Conservation (phyloP, 2,329 filamentous ascomycete species). For the Aspergillus transmontanensis region DNA sequence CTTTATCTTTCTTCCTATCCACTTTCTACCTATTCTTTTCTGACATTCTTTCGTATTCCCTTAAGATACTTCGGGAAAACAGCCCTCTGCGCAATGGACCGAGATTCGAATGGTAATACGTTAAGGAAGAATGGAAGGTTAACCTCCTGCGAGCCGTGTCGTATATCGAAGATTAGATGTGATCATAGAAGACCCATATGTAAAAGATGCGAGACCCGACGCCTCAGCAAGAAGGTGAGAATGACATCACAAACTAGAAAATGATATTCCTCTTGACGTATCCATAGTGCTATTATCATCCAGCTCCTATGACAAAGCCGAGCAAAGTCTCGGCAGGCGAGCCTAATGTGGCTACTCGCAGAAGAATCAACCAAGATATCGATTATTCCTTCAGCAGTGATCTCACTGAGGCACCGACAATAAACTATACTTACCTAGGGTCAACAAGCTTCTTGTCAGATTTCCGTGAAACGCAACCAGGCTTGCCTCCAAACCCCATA, state of each 20-base stretch:
- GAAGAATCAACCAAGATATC: background rate
- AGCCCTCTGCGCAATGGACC: background rate
- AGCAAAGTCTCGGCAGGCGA: background rate
- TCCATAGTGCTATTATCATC: slow-evolving; percentile 2
- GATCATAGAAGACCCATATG: slow-evolving; percentile 4
- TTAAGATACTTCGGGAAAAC: background rate
- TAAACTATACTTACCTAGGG: background rate
- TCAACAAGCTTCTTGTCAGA: background rate
- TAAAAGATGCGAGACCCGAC: background rate
- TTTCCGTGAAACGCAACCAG: background rate
- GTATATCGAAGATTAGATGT: slow-evolving; percentile 1
- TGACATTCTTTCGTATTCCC: background rate
- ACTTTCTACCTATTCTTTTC: background rate
- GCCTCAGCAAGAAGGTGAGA: background rate
- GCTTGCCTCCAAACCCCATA: background rate
- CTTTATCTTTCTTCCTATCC: background rate
- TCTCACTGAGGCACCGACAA: background rate
- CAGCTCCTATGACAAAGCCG: slow-evolving; percentile 1
- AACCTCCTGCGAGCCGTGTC: slow-evolving; percentile 2
- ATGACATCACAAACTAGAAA: background rate
- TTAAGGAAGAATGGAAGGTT: background rate
- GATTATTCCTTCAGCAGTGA: background rate
- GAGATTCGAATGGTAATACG: background rate
- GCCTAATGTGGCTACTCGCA: background rate
- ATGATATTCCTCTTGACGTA: background rate